These are phyloP conservation scores for Aspergillus nanangensis DNA, from an alignment of 495 filamentous ascomycete species.

Conservation along the genomic window DNA sequence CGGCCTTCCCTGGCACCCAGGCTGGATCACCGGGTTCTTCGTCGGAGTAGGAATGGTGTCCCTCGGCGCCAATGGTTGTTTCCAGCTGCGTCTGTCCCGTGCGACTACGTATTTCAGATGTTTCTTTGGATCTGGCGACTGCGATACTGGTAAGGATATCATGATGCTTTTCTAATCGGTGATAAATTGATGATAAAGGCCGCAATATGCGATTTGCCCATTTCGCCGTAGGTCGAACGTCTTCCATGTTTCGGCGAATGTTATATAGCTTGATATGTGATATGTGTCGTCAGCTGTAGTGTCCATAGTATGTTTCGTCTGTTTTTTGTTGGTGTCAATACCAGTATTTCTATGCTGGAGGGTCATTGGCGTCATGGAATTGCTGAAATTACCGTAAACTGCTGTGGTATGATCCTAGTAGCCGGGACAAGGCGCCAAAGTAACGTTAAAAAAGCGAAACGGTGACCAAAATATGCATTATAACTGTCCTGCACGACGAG, in stretches of 20 bases:
- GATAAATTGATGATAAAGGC: constrained; percentile 41
- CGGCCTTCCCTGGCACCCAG: constrained; percentile 39
- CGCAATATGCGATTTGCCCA: constrained; percentile 48
- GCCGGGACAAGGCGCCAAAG: no score
- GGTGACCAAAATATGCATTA: no score
- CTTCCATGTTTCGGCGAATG: constrained; percentile 33
- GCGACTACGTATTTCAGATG: constrained; percentile 1
- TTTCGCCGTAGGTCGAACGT: constrained; percentile 39
- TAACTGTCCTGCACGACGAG: constrained; percentile 5
- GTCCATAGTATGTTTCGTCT: no score
- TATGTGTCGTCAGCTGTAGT: not conserved
- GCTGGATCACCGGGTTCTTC: constrained; percentile 37
- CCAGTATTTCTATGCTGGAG: no score
- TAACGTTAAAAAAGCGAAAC: no score
- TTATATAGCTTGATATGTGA: not conserved
- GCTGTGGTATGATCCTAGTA: no score
- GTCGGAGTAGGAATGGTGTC: constrained; percentile 26
- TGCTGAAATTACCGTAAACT: no score
- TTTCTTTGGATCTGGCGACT: constrained; percentile 20
- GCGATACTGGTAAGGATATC: constrained; percentile 31
- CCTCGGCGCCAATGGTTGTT: not conserved
- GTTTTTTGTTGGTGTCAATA: no score
- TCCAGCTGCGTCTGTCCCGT: constrained; percentile 1
- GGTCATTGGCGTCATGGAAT: no score
- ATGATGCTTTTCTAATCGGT: constrained; percentile 41